Evolutionary conservation across 257 asterid genomes (phyloP).

Genomic region (Solanum neorickii): DNA sequence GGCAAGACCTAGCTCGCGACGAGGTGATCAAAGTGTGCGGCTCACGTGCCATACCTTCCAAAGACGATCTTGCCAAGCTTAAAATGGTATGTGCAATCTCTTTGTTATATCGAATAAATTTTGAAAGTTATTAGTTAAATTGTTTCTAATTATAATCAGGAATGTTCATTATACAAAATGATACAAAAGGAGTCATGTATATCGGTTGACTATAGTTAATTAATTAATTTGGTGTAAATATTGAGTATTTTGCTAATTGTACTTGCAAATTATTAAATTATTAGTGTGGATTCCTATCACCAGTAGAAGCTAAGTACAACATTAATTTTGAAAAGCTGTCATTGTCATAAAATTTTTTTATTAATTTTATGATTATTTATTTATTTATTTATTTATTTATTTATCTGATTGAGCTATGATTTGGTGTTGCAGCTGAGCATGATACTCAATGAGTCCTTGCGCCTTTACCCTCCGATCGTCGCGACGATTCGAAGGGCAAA

Average conservation of each 20-base stretch:
- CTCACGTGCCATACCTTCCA: slow-evolving; percentile 34
- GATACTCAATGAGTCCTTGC: slow-evolving; percentile 30
- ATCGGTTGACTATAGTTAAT: no score
- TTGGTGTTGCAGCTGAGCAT: slow-evolving; percentile 20
- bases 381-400: not conserved
- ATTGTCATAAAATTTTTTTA: not conserved
- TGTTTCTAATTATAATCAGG: not conserved
- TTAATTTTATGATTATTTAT: not conserved
- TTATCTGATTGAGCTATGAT: not conserved
- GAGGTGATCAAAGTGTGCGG: slow-evolving; percentile 42
- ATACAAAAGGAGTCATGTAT: not conserved
- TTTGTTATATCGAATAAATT: not conserved
- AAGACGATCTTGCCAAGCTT: slow-evolving; percentile 27
- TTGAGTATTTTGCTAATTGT: not conserved
- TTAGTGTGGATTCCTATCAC: not conserved
- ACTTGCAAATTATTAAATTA: not conserved
- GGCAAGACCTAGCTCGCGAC: slow-evolving; percentile 40
- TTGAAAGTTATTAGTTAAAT: no score
- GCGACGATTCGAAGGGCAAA: slow-evolving; percentile 33
- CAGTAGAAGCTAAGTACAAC: not conserved
- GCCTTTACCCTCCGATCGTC: slow-evolving; percentile 37
- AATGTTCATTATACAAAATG: not conserved
- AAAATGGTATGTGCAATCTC: slow-evolving; percentile 19
- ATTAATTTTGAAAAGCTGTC: not conserved
- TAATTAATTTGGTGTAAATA: not conserved